Percentiles rank a stretch among this genome's conserved stretches.
These are phyloP conservation scores for Tulasnella sp. DNA, from an alignment of 768 basidiomycete genomes.

Conservation along the genomic window DNA sequence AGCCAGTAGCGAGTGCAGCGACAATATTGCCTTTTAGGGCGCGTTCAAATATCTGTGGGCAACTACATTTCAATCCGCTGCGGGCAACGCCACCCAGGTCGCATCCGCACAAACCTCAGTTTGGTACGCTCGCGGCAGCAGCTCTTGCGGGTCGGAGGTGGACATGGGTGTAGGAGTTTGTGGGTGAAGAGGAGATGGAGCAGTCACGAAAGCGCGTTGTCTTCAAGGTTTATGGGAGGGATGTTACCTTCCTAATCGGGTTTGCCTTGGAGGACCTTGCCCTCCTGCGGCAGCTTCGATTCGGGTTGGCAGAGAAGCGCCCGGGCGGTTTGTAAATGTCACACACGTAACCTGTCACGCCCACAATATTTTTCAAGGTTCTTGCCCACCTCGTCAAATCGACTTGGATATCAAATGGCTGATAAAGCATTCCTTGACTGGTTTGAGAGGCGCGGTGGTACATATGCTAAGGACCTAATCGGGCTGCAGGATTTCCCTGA, in stretches of 20 bases:
- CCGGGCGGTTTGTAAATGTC: background rate
- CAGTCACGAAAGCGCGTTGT: background rate
- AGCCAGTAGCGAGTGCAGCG: conserved; percentile 54
- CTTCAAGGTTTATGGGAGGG: conserved; percentile 1
- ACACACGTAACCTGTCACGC: background rate
- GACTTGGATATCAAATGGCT: background rate
- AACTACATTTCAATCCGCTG: conserved; percentile 44
- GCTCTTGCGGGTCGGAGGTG: background rate
- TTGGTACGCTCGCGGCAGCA: background rate
- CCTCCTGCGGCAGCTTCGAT: background rate
- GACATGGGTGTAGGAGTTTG: background rate
- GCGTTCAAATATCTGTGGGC: conserved; percentile 47
- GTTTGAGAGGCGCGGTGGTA: conserved; percentile 33
- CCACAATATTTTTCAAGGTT: background rate
- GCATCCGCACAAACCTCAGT: background rate
- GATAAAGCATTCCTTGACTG: conserved; percentile 33
- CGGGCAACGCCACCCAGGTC: conserved; percentile 44
- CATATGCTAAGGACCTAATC: conserved; percentile 32
- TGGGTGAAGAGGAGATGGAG: background rate
- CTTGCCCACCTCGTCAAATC: background rate
- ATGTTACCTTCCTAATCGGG: conserved; percentile 9
- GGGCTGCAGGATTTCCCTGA: conserved; percentile 36
- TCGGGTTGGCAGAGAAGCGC: background rate
- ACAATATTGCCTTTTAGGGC: conserved; percentile 54
- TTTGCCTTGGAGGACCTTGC: background rate